Percentiles rank a stretch among this genome's conserved stretches.
Evolutionary conservation across 805 yeast species (phyloP).

Genomic region (Spencermartinsiella europaea): DNA sequence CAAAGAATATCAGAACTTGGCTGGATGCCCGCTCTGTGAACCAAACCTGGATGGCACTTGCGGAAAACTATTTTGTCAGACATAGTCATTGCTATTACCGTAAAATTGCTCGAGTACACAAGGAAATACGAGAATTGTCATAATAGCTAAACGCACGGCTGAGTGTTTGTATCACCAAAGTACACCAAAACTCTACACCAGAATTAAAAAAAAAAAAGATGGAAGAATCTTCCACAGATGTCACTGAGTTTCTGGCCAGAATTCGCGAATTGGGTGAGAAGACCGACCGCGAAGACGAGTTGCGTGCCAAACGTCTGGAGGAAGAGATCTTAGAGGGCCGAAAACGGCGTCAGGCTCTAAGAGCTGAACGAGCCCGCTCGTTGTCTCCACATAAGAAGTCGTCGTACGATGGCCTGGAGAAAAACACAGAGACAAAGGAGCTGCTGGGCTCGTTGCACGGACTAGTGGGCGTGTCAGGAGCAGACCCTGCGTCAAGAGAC

Average conservation of each 20-base stretch:
- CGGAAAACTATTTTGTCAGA: too few relatives aligned
- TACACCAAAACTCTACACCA: too few relatives aligned
- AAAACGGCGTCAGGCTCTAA: conserved; percentile 23
- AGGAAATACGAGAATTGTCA: too few relatives aligned
- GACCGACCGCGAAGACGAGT: conserved; percentile 29
- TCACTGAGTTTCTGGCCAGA: conserved; percentile 26
- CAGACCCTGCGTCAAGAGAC: background rate
- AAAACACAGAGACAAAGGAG: background rate
- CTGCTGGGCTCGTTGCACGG: background rate
- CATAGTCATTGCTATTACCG: too few relatives aligned
- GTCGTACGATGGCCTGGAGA: background rate
- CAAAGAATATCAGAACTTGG: background rate
- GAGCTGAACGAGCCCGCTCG: conserved; percentile 22
- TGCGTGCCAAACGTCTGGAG: conserved; percentile 27
- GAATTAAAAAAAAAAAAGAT: too few relatives aligned
- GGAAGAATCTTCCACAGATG: conserved; percentile 18
- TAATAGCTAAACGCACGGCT: too few relatives aligned
- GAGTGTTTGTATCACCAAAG: too few relatives aligned
- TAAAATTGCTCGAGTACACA: too few relatives aligned
- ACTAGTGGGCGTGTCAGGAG: background rate
- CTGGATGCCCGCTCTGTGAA: too few relatives aligned
- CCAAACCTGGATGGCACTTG: too few relatives aligned
- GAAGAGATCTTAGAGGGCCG: conserved; percentile 28
- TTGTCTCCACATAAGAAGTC: conserved; percentile 17
- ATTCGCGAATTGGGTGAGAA: conserved; percentile 29